Conservation (phyloP, 1,284 basidiomycete species). For the Boletus semigastroideus region DNA sequence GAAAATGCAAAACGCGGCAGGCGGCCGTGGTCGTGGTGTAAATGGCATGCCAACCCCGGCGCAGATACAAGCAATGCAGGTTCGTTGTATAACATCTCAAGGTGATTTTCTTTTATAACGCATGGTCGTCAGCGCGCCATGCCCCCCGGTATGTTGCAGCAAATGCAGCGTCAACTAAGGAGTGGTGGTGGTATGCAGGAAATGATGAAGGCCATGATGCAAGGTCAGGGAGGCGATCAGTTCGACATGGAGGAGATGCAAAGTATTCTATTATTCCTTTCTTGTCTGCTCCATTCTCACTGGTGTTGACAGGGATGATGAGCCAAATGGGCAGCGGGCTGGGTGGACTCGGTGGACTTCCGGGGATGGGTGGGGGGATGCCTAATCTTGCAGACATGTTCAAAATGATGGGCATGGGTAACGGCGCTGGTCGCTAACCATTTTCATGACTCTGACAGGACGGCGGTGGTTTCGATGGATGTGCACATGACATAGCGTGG, state of each 20-base stretch:
- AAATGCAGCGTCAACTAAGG: constrained; percentile 81
- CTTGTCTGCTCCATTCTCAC: constrained; percentile 13
- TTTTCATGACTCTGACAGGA: constrained; percentile 4
- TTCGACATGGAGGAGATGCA: constrained; percentile 87
- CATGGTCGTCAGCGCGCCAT: constrained; percentile 62
- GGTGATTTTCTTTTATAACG: constrained; percentile 9
- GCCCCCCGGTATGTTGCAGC: constrained; percentile 87
- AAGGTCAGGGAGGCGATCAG: constrained; percentile 80
- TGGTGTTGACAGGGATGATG: constrained; percentile 68
- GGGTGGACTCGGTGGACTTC: constrained; percentile 51
- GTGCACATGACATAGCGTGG: constrained; percentile 20
- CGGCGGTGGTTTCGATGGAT: constrained; percentile 8
- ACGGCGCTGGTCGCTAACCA: constrained; percentile 36
- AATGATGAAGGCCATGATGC: constrained; percentile 97
- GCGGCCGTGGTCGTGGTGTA: constrained; percentile 79
- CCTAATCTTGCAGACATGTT: constrained; percentile 73
- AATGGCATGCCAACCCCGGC: constrained; percentile 87
- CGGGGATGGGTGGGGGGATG: constrained; percentile 49
- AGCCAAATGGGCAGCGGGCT: constrained; percentile 75
- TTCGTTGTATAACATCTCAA: constrained; percentile 34
- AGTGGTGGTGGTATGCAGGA: constrained; percentile 88
- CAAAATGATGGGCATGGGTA: constrained; percentile 84
- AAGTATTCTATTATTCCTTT: constrained; percentile 44
- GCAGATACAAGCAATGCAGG: constrained; percentile 93
- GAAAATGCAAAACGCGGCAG: constrained; percentile 85